Conservation (phyloP, 352 stramenopile species). For the Globisporangium mamillatum region DNA sequence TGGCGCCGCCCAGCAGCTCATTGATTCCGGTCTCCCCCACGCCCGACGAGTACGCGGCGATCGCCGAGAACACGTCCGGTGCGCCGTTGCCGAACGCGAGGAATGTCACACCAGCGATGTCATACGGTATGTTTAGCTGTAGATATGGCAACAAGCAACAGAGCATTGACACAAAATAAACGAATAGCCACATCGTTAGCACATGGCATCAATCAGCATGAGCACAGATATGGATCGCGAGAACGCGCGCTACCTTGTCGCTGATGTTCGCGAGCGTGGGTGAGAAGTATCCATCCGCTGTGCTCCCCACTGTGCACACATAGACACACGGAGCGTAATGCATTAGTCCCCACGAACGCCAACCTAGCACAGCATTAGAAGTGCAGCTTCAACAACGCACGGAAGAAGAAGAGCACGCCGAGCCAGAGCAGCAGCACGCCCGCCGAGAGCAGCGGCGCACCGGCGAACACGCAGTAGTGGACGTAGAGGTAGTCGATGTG, state of each 20-base stretch:
- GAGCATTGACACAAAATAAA: not conserved
- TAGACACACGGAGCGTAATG: not conserved
- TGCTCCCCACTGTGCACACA: conserved; percentile 86
- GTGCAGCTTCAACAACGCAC: conserved; percentile 35
- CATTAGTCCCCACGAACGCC: not conserved
- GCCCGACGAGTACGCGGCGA: conserved; percentile 82
- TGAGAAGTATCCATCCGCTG: conserved; percentile 97
- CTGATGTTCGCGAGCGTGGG: conserved; percentile 95
- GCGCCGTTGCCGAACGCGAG: conserved; percentile 97
- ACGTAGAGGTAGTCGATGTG: conserved; percentile 78
- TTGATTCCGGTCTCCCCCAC: conserved; percentile 85
- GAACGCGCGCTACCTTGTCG: conserved; percentile 55
- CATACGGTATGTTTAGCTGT: conserved; percentile 76
- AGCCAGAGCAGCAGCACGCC: conserved; percentile 65
- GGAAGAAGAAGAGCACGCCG: conserved; percentile 75
- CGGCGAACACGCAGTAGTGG: conserved; percentile 66
- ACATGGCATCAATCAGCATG: not conserved
- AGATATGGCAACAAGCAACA: not conserved
- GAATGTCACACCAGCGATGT: conserved; percentile 96
- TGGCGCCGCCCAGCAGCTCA: conserved; percentile 91
- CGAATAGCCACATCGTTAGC: conserved; percentile 1
- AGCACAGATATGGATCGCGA: not conserved
- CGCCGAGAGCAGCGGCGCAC: conserved; percentile 46
- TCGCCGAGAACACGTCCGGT: conserved; percentile 94
- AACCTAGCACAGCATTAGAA: not conserved